Evolutionary conservation across 495 filamentous ascomycete species (phyloP), one percentile per base, ranked within the genome.

Genomic region (Hypoxylon fuscum): DNA sequence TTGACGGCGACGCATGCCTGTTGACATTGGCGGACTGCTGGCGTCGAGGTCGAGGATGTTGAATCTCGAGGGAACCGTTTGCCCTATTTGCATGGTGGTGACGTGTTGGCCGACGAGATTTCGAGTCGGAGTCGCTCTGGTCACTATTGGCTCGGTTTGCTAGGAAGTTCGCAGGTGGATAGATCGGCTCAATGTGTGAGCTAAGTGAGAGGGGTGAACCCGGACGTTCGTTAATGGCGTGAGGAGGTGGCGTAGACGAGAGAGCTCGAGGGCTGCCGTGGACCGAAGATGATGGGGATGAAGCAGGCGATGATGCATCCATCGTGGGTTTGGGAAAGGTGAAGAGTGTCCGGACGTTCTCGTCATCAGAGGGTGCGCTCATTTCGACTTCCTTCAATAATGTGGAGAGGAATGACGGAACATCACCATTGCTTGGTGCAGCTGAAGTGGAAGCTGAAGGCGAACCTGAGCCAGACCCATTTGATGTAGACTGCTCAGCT

Each of bases 331-430:
- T 63, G 69, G 83, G 66, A 55, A 79, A 69, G 59, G 76, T 71
- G 64, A 76, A 78, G 23, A 77, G 52, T 34, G 74, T 74, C 10
- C 81, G 78, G 22, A 82, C 72, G 12, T 71, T 78, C 44, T 85
- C 84, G 27, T 84, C 84, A 41, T 85, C 80, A 0, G 78, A 78
- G 5, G 68, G 66, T 1, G 87, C 74, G 45, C 89, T 86, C 64
- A 85, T 86, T 73, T 96, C 91, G 0, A 97, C 92, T 68, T 97
- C 93, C 64, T 89, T 90, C 44, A 97, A 76, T 11, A 97, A 79
- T 0, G 91, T 92, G 34, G 90, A 87, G 3, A 97, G 75, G 73
- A 97, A 96, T 8, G 81, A 83, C 0, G 79, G 83, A 7, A 73
- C 85, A 79, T 54, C 85, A 15, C 54, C 54, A 17, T 83, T 35